Base-by-base conservation (phyloP, 1,284 basidiomycete genomes). In the Trichosporon asahii region DNA sequence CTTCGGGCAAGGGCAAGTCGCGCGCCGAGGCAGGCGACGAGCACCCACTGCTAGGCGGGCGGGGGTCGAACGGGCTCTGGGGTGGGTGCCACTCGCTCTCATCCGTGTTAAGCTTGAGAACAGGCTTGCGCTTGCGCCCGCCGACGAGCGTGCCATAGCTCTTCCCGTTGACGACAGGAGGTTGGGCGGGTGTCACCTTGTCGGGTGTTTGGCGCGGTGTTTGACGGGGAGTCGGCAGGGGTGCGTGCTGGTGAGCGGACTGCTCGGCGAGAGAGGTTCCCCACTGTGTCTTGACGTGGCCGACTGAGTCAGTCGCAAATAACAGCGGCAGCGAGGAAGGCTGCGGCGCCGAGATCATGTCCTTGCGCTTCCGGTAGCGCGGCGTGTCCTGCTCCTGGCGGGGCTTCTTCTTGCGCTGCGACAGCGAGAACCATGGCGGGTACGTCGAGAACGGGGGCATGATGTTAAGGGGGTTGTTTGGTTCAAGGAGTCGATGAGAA, bases 21-120 rank as follows among this genome's bases (percentile, higher is more conserved):
- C 15, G 15, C 57, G 57, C 18, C 3, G 57, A 33, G 7, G 18
- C 57, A 18, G 57, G 29, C 5, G 57, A 33, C 27, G 57, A 29
- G 55, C 25, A 18, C 18, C 14, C 57, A 18, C 57, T 61, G 57
- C 29, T 33, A 1, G 27, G 29, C 57, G 57, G 57, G 3, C 57
- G 57, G 29, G 57, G 29, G 29, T 31, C 57, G 29, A 61, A 61
- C 27, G 57, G 57, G 57, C 57, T 61, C 57, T 61, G 57, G 29
- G 57, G 57, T 15, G 27, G 57, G 8, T 18, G 27, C 57, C 57
- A 61, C 57, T 33, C 57, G 18, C 21, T 31, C 27, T 31, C 15
- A 27, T 61, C 29, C 27, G 57, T 61, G 29, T 15, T n/a, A 2
- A 61, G 14, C 27, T 31, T 60, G 9, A 60, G 29, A 15, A 61